Evolutionary conservation across 1,139 yeast genomes (phyloP), one percentile per base, ranked within the genome.

Genomic region (Wickerhamomyces sp.): DNA sequence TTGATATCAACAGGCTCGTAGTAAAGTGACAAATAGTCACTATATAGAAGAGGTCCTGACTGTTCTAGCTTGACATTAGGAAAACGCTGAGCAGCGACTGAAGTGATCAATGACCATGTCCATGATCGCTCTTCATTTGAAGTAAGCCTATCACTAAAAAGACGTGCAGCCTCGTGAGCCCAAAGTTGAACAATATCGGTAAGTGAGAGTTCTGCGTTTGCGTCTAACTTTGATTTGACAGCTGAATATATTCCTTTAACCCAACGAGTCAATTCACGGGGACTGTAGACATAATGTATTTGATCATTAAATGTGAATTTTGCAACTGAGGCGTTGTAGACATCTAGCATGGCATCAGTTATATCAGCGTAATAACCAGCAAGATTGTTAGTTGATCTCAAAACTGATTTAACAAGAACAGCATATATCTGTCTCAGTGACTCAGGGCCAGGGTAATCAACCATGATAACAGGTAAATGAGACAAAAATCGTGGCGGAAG

Each of bases 231-330:
- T 62, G 12, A 84, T 5, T 38, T 10, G 12, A 52, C 53, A 0
- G 83, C 82, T 36, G 75, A 76, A 38, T 76, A 70, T 2, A 92
- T 61, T n/a, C 96, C 96, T 44, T 85, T 70, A 3, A 79, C 67
- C 95, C 96, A 88, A 43, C 97, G 66, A 0, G 97, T 88, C 20
- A 92, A 68, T 55, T 92, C 98, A 58, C 97, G 78, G 0, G 98
- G 97, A 20, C 95, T 83, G 56, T 83, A 85, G 1, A 86, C 67
- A 54, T 88, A 87, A 55, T 86, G 95, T 0, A 60, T 43, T 34
- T 68, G 74, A 0, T 53, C 43, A 1, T 45, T 39, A 2, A 63
- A 40, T 0, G 68, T 59, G 50, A 83, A 75, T 3, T 56, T 47
- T 0, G 49, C 42, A 36, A 66, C 72, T 3, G 83, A 75, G 15